Percentiles rank a stretch among this genome's conserved stretches.
These are phyloP conservation scores for Botryobasidium botryosum DNA, from an alignment of 768 basidiomycete species.

Conservation along the genomic window DNA sequence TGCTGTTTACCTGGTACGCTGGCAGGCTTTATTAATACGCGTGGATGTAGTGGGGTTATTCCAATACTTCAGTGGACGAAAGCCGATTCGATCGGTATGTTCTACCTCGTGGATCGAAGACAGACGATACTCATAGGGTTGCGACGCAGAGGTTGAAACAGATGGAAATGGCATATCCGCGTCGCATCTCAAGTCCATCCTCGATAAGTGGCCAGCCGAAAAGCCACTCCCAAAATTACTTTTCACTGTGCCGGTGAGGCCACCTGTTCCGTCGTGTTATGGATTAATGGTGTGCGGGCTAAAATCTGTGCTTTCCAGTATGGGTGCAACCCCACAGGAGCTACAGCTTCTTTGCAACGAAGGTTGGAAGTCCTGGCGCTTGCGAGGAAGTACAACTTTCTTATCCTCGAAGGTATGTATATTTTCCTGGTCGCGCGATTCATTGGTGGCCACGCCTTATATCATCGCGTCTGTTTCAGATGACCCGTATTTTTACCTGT, in stretches of 20 bases:
- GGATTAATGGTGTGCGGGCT: too few species aligned
- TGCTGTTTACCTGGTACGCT: background rate
- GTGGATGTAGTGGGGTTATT: conserved; percentile 37
- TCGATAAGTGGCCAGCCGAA: conserved; percentile 57
- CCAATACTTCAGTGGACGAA: conserved; percentile 41
- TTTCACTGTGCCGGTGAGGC: conserved; percentile 70
- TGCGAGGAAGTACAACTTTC: conserved; percentile 51
- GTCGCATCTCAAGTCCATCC: conserved; percentile 36
- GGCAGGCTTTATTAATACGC: background rate
- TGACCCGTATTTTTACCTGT: conserved; percentile 53
- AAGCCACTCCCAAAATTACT: conserved; percentile 61
- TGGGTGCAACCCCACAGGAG: conserved; percentile 78
- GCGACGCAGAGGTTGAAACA: conserved; percentile 47
- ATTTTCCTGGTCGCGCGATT: too few species aligned
- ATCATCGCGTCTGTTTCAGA: conserved; percentile 25
- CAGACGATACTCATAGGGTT: conserved; percentile 1
- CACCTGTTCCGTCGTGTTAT: too few species aligned
- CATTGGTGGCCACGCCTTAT: too few species aligned
- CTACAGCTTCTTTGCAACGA: conserved; percentile 52
- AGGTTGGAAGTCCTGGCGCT: conserved; percentile 55
- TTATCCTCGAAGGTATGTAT: conserved; percentile 76
- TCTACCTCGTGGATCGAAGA: conserved; percentile 2
- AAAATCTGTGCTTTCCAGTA: too few species aligned
- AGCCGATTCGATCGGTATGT: conserved; percentile 42
- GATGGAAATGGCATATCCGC: conserved; percentile 58